Evolutionary conservation across 1,284 basidiomycete species (phyloP).

Genomic region (Apiotrichum sp.): DNA sequence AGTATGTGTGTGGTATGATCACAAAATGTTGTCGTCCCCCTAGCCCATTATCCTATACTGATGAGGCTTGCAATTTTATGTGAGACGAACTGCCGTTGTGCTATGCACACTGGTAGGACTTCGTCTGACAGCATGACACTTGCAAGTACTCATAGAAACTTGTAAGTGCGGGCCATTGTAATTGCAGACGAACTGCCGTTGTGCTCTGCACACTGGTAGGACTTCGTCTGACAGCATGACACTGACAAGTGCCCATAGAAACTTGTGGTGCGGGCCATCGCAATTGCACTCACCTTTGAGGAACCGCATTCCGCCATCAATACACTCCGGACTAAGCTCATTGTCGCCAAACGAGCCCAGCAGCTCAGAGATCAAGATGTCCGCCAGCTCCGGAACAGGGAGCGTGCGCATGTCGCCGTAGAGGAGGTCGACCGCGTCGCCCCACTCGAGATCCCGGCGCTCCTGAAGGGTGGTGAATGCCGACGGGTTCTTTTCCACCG

Average conservation of each 20-base stretch:
- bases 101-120: no score
- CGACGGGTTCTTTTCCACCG: constrained; percentile 93
- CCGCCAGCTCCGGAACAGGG: constrained; percentile 73
- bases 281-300: constrained; percentile 58
- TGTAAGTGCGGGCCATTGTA: no score
- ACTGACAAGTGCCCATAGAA: no score
- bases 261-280: no score
- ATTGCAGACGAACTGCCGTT: constrained; percentile 62
- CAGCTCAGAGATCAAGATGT: constrained; percentile 93
- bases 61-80: background rate
- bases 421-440: constrained; percentile 67
- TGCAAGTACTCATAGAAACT: no score
- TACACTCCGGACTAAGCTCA: constrained; percentile 93
- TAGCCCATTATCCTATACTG: background rate
- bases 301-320: constrained; percentile 90
- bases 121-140: no score
- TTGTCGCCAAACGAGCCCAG: constrained; percentile 98
- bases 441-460: constrained; percentile 76
- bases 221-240: no score
- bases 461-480: constrained; percentile 89
- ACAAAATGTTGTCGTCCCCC: background rate
- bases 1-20: background rate
- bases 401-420: constrained; percentile 91
- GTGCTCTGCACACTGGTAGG: no score
- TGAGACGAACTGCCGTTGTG: no score